Evolutionary conservation across 768 basidiomycete species (phyloP).

Genomic region (Hydnum rufescens): DNA sequence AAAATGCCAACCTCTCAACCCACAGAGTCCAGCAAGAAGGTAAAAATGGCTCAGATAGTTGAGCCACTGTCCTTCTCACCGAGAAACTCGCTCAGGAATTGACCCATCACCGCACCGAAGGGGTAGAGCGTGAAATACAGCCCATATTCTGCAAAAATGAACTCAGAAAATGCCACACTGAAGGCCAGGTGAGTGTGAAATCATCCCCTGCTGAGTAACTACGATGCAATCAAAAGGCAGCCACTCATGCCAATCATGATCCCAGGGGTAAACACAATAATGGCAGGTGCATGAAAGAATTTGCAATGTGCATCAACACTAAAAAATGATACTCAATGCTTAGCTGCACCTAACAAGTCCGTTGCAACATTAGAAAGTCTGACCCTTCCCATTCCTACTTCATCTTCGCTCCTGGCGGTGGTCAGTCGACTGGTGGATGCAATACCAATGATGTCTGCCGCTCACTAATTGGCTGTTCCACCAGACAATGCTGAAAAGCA

Average conservation of each 20-base stretch:
- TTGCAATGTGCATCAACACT: constrained; percentile 84
- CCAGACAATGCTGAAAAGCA: constrained; percentile 71
- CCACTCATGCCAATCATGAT: constrained; percentile 80
- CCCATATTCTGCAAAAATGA: constrained; percentile 92
- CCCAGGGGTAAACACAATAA: constrained; percentile 92
- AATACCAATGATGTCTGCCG: constrained; percentile 38
- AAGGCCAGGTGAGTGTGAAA: constrained; percentile 73
- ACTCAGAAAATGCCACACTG: constrained; percentile 83
- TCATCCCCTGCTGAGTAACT: too few relatives aligned
- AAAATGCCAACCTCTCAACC: constrained; percentile 66
- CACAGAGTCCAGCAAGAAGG: constrained; percentile 80
- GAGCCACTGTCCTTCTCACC: constrained; percentile 90
- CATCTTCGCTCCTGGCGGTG: neutral
- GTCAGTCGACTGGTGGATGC: neutral
- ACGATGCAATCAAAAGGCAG: too few relatives aligned
- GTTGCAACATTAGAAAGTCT: neutral
- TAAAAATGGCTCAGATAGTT: constrained; percentile 97
- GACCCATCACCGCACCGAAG: constrained; percentile 75
- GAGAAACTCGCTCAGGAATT: constrained; percentile 95
- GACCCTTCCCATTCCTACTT: neutral
- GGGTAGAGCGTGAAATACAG: constrained; percentile 98
- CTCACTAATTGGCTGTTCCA: constrained; percentile 85
- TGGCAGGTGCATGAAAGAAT: constrained; percentile 94
- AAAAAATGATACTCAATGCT: constrained; percentile 16
- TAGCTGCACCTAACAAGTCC: neutral